Evolutionary conservation across 2,329 filamentous ascomycete species (phyloP).

Genomic region (Penicillium sp.): DNA sequence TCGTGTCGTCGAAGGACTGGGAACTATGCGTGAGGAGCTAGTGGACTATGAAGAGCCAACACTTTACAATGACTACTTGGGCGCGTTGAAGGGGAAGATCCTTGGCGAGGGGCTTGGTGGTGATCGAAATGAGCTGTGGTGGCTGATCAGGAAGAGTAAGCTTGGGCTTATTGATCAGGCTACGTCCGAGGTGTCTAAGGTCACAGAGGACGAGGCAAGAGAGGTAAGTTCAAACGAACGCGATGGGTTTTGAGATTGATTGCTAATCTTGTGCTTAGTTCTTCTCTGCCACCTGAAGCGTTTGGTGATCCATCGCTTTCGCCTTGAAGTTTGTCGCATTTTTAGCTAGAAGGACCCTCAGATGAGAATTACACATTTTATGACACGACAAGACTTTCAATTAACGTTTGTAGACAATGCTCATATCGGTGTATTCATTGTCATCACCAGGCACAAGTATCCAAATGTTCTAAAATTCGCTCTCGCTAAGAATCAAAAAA

Average conservation of each 20-base stretch:
- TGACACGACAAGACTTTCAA: neutral
- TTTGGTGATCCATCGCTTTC: neutral
- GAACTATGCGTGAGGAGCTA: conserved; percentile 78
- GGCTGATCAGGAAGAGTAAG: conserved; percentile 67
- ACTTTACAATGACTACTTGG: conserved; percentile 77
- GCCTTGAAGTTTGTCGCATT: neutral
- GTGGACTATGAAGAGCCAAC: conserved; percentile 75
- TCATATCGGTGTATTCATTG: neutral
- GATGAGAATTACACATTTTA: conserved; percentile 5
- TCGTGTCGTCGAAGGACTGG: conserved; percentile 75
- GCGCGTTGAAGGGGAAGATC: conserved; percentile 73
- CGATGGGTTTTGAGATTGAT: neutral
- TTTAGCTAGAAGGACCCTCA: conserved; percentile 1
- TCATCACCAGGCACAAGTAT: neutral
- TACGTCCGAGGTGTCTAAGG: conserved; percentile 67
- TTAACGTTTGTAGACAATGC: neutral
- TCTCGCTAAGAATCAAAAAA: conserved; percentile 22
- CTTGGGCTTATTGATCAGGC: conserved; percentile 75
- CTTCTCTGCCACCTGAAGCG: conserved; percentile 11
- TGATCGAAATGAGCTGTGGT: conserved; percentile 84
- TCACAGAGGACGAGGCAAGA: conserved; percentile 73
- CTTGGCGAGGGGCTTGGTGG: conserved; percentile 73
- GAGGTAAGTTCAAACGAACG: conserved; percentile 47
- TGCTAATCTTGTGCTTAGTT: conserved; percentile 12
- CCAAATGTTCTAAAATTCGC: conserved; percentile 14